phyloP scores from a whole-genome alignment of 441 rosid species.

The Macaranga tanarius region DNA sequence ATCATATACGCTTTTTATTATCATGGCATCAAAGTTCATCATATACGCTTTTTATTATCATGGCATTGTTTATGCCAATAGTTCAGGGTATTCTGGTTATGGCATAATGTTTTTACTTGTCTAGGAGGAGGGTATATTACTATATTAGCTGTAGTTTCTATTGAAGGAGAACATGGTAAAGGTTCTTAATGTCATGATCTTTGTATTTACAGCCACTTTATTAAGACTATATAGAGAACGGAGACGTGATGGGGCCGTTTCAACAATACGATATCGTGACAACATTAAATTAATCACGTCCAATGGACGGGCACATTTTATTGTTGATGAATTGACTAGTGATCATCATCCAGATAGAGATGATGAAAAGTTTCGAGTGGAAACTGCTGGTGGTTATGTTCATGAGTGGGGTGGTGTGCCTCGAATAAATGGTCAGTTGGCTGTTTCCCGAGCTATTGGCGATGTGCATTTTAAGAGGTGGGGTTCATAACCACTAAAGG shows the following conservation, averaged over 20 bases:
- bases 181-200: constrained; percentile 17
- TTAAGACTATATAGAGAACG: constrained; percentile 67
- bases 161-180: constrained; percentile 4
- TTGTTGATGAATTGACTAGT: constrained; percentile 71
- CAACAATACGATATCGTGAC: constrained; percentile 40
- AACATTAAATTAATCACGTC: constrained; percentile 43
- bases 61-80: constrained; percentile 11
- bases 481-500: constrained; percentile 10
- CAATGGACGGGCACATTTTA: constrained; percentile 51
- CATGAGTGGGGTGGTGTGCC: constrained; percentile 73
- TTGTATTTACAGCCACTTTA: constrained; percentile 65
- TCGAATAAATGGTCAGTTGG: constrained; percentile 88
- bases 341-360: constrained; percentile 94
- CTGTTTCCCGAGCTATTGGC: constrained; percentile 92
- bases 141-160: background rate
- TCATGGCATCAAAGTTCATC: constrained; percentile 13
- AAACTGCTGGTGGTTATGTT: constrained; percentile 91
- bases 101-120: constrained; percentile 6
- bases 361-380: constrained; percentile 85
- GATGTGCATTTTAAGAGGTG: constrained; percentile 74
- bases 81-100: background rate
- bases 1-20: background rate
- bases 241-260: constrained; percentile 52
- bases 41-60: background rate
- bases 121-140: constrained; percentile 13